Conservation (phyloP, 2,329 filamentous ascomycete genomes). For the Sporothrix globosa region DNA sequence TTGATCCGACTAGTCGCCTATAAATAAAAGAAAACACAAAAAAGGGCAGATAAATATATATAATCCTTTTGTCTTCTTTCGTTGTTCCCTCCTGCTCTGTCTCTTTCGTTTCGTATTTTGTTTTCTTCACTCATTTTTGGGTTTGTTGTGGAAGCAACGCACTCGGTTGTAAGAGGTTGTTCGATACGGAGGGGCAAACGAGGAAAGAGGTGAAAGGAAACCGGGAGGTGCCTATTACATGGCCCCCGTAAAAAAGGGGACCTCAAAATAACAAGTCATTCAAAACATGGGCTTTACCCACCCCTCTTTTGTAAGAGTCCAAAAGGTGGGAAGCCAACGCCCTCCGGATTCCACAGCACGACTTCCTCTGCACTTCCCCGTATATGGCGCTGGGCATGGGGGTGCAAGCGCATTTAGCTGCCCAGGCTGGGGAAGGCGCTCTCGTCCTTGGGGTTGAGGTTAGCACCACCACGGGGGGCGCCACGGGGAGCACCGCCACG, state of each 20-base stretch:
- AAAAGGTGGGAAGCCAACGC: conserved; percentile 1
- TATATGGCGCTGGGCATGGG: background rate
- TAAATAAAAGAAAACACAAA: background rate
- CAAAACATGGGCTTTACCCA: background rate
- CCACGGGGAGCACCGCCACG: conserved; percentile 51
- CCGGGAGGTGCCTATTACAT: conserved; percentile 12
- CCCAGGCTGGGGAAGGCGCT: conserved; percentile 65
- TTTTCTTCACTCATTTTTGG: background rate
- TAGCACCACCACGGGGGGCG: conserved; percentile 50
- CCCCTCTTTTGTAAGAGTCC: background rate
- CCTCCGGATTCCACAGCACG: background rate
- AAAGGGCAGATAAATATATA: background rate
- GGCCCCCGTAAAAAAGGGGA: background rate
- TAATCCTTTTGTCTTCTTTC: background rate
- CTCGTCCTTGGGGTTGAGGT: conserved; percentile 62
- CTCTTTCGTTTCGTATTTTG: background rate
- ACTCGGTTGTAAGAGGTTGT: background rate
- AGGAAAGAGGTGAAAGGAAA: background rate
- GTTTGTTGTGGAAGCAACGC: background rate
- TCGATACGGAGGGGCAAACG: background rate
- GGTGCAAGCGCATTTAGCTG: conserved; percentile 41
- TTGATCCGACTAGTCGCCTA: too few species aligned
- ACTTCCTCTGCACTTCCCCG: background rate
- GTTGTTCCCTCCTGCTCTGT: too few species aligned
- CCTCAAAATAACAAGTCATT: conserved; percentile 15